Conservation (phyloP, 192 early-diverging fungal genomes). For the Ambispora gerdemannii region DNA sequence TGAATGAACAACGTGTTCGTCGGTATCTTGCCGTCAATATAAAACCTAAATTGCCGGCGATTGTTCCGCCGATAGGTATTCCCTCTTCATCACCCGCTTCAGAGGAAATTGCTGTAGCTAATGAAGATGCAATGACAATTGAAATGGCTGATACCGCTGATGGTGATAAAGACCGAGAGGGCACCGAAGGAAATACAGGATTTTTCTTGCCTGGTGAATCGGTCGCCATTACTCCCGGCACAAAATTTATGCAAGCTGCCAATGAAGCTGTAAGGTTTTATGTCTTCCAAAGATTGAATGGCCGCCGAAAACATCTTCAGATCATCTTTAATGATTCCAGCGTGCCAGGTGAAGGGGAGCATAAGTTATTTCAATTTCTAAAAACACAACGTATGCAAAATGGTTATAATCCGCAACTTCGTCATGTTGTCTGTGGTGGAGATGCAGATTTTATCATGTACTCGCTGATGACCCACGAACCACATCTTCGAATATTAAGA, state of each 20-base stretch:
- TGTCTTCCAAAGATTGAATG: slow-evolving; percentile 26
- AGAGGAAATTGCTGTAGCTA: background rate
- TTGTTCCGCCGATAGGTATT: background rate
- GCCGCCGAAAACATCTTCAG: slow-evolving; percentile 6
- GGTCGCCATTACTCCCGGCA: slow-evolving; percentile 19
- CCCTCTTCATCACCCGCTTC: background rate
- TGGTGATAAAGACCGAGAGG: background rate
- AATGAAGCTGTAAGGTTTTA: slow-evolving; percentile 27
- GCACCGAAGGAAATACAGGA: background rate
- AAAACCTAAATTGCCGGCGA: background rate
- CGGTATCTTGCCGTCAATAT: background rate
- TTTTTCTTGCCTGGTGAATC: slow-evolving; percentile 25
- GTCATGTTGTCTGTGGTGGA: slow-evolving; percentile 24
- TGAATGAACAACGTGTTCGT: slow-evolving; percentile 26
- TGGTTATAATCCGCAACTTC: background rate
- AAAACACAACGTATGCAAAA: slow-evolving; percentile 16
- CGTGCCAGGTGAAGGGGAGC: slow-evolving; percentile 29
- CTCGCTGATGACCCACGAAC: slow-evolving; percentile 15
- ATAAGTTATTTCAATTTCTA: slow-evolving; percentile 27
- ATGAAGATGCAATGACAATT: background rate
- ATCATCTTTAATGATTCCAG: slow-evolving; percentile 27
- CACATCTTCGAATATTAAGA: slow-evolving; percentile 14
- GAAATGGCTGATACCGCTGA: background rate
- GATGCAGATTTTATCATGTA: slow-evolving; percentile 31
- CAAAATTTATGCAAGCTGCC: slow-evolving; percentile 22